These are phyloP conservation scores for Gentiana dahurica DNA, from an alignment of 257 asterid species.

Conservation along the genomic window DNA sequence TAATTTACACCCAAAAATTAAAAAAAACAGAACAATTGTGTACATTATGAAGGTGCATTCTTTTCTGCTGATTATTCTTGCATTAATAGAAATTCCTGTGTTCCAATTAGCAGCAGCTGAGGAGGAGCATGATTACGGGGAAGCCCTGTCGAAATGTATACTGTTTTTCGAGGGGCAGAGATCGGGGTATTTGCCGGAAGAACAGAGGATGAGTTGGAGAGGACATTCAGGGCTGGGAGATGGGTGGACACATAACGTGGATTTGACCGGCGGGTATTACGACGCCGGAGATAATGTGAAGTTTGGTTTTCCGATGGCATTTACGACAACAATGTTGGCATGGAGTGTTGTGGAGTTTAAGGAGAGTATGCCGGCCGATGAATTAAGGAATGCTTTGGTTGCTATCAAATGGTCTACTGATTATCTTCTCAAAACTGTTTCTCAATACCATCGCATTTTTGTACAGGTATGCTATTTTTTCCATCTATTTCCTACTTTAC, in stretches of 20 bases:
- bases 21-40: background rate
- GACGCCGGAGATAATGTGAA: constrained; percentile 97
- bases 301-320: constrained; percentile 94
- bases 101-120: constrained; percentile 5
- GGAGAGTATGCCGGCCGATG: constrained; percentile 55
- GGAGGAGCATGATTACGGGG: constrained; percentile 58
- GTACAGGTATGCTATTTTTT: constrained; percentile 59
- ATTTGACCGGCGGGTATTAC: constrained; percentile 87
- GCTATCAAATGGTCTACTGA: constrained; percentile 86
- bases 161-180: constrained; percentile 92
- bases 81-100: constrained; percentile 18
- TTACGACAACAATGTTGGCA: constrained; percentile 88
- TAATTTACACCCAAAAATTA: background rate
- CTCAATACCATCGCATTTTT: constrained; percentile 76
- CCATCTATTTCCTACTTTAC: too few species aligned
- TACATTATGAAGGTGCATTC: constrained; percentile 20
- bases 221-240: constrained; percentile 80
- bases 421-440: constrained; percentile 75
- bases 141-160: constrained; percentile 72
- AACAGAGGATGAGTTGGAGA: constrained; percentile 82
- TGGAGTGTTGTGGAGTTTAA: constrained; percentile 96
- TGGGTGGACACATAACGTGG: constrained; percentile 48
- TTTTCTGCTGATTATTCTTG: constrained; percentile 2
- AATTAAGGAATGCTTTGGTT: constrained; percentile 58
- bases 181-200: constrained; percentile 71